phyloP scores from a whole-genome alignment of 169 alveolate genomes.

The Plasmodium reichenowi region DNA sequence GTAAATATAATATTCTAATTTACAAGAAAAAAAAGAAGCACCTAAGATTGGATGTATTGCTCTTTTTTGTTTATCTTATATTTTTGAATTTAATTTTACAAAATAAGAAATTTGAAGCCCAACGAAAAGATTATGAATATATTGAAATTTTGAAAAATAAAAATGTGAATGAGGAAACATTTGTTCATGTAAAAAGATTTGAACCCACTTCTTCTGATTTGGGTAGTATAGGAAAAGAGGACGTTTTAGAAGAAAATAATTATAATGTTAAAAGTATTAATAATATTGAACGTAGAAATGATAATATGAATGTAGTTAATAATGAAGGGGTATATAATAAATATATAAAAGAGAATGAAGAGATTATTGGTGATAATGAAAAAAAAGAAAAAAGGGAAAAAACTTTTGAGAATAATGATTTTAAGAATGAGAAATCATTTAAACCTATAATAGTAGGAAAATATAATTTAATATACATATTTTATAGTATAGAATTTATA shows the following conservation, averaged over 20 bases:
- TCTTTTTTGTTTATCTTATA: constrained; percentile 47
- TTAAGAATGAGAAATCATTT: constrained; percentile 13
- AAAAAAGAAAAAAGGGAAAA: neutral
- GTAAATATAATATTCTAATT: constrained; percentile 42
- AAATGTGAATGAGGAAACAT: neutral
- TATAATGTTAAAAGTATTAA: neutral
- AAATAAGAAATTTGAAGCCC: constrained; percentile 64
- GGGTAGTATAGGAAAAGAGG: neutral
- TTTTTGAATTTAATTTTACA: constrained; percentile 35
- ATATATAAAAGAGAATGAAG: neutral
- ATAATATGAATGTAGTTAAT: neutral
- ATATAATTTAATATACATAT: constrained; percentile 53
- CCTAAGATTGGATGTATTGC: constrained; percentile 45
- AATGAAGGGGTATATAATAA: neutral
- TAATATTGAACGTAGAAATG: too few relatives aligned
- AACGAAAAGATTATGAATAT: constrained; percentile 63
- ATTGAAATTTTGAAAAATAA: constrained; percentile 15
- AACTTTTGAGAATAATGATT: neutral
- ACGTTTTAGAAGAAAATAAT: neutral
- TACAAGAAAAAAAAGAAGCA: constrained; percentile 55
- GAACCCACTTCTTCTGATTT: neutral
- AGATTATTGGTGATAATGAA: neutral
- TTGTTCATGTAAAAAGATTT: neutral
- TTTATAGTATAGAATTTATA: constrained; percentile 64
- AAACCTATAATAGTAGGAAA: constrained; percentile 70